phyloP scores from a whole-genome alignment of 768 basidiomycete genomes.

The Tricholoma bakamatsutake region DNA sequence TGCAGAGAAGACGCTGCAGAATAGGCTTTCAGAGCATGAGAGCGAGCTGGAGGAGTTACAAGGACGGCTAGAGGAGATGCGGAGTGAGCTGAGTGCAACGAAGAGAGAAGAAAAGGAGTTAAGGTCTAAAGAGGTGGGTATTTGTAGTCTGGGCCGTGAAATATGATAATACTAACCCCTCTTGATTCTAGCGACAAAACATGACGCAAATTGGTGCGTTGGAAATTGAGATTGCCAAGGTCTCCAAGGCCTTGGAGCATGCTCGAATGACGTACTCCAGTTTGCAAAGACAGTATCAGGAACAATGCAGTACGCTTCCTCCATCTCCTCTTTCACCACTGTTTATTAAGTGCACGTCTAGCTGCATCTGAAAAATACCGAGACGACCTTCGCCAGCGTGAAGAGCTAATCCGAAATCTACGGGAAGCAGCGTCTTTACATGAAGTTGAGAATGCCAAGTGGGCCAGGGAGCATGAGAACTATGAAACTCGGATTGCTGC shows the following conservation, averaged over 20 bases:
- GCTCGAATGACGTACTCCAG: constrained; percentile 67
- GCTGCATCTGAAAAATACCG: constrained; percentile 78
- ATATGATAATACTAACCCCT: constrained; percentile 2
- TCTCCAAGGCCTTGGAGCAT: constrained; percentile 69
- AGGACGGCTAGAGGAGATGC: constrained; percentile 66
- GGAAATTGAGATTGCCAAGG: constrained; percentile 75
- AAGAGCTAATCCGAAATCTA: constrained; percentile 62
- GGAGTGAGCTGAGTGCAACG: constrained; percentile 68
- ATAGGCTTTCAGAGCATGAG: constrained; percentile 72
- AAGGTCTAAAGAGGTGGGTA: constrained; percentile 72
- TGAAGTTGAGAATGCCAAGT: constrained; percentile 62
- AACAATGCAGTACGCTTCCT: constrained; percentile 66
- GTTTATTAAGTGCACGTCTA: constrained; percentile 17
- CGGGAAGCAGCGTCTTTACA: constrained; percentile 57
- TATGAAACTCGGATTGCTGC: constrained; percentile 66
- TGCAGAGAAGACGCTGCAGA: constrained; percentile 61
- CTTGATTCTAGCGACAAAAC: constrained; percentile 47
- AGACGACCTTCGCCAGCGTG: constrained; percentile 65
- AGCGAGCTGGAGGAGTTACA: constrained; percentile 80
- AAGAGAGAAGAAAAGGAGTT: constrained; percentile 94
- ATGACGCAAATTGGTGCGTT: constrained; percentile 59
- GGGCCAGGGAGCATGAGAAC: constrained; percentile 57
- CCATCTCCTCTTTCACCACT: not conserved
- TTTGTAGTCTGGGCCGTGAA: not conserved
- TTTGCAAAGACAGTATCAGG: constrained; percentile 83